phyloP scores from a whole-genome alignment of 768 basidiomycete species.

The Phaeotremella fagi region DNA sequence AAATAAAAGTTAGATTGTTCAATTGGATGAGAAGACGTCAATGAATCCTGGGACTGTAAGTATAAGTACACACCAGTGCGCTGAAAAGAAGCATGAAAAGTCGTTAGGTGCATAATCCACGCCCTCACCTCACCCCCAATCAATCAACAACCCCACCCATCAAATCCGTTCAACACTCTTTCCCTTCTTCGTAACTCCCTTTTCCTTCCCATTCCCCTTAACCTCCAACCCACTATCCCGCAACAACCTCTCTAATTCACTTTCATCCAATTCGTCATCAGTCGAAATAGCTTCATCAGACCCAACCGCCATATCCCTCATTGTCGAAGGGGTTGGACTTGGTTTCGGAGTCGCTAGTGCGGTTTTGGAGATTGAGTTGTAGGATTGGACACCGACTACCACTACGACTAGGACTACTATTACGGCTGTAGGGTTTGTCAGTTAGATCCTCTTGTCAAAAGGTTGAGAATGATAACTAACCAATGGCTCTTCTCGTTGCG shows the following conservation, averaged over 20 bases:
- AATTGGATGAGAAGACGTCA: too few relatives aligned
- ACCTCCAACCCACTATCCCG: slow-evolving; percentile 16
- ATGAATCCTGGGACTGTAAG: too few relatives aligned
- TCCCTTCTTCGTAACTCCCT: background rate
- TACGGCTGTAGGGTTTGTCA: slow-evolving; percentile 19
- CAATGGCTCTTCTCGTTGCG: slow-evolving; percentile 47
- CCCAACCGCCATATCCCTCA: slow-evolving; percentile 37
- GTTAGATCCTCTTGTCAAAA: background rate
- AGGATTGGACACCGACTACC: too few relatives aligned
- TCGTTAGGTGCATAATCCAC: too few relatives aligned
- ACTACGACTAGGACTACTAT: slow-evolving; percentile 29
- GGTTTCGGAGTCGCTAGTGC: slow-evolving; percentile 5
- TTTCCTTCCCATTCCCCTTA: background rate
- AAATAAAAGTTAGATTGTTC: too few relatives aligned
- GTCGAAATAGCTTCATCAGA: slow-evolving; percentile 33
- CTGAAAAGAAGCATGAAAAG: too few relatives aligned
- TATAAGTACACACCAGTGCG: too few relatives aligned
- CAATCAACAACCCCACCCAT: background rate
- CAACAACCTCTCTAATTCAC: slow-evolving; percentile 31
- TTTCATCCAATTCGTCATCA: slow-evolving; percentile 24
- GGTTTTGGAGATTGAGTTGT: too few relatives aligned
- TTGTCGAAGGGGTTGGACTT: slow-evolving; percentile 9
- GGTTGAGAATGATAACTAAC: slow-evolving; percentile 19
- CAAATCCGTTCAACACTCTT: background rate
- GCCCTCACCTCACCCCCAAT: too few relatives aligned